Conservation (phyloP, 2,329 filamentous ascomycete genomes). For the Sporothrix pseudoabietina region DNA sequence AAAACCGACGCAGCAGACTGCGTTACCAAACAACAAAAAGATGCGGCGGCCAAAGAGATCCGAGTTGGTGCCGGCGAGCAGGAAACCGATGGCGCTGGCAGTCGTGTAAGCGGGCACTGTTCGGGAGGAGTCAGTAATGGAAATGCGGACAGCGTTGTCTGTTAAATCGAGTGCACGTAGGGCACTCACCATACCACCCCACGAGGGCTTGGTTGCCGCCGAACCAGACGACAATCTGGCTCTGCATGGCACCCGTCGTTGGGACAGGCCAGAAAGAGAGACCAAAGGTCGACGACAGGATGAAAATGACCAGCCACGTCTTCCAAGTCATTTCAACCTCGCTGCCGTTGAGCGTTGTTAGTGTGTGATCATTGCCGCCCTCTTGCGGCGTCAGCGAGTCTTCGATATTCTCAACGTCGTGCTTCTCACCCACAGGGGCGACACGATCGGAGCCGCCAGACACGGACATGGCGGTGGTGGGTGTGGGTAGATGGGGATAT, state of each 20-base stretch:
- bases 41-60: constrained; percentile 30
- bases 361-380: background rate
- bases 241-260: constrained; percentile 23
- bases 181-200: constrained; percentile 19
- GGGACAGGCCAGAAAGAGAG: constrained; percentile 27
- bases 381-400: background rate
- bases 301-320: constrained; percentile 18
- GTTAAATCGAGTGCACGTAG: too few relatives aligned
- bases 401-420: constrained; percentile 23
- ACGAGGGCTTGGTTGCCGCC: constrained; percentile 20
- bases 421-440: constrained; percentile 15
- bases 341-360: constrained; percentile 22
- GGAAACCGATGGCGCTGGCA: constrained; percentile 24
- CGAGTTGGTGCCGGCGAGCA: constrained; percentile 28
- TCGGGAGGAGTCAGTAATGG: background rate
- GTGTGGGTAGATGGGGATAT: background rate
- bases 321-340: constrained; percentile 23
- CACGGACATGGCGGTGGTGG: background rate
- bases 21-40: constrained; percentile 27
- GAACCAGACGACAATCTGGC: constrained; percentile 20
- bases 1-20: constrained; percentile 25
- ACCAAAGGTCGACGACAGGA: constrained; percentile 26
- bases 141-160: too few relatives aligned
- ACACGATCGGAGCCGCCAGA: constrained; percentile 17
- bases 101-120: constrained; percentile 23